A percentile compares a stretch with the other conserved stretches of the same genome.
Evolutionary conservation across 345 rosid genomes (phyloP).

Genomic region (Populus alba): DNA sequence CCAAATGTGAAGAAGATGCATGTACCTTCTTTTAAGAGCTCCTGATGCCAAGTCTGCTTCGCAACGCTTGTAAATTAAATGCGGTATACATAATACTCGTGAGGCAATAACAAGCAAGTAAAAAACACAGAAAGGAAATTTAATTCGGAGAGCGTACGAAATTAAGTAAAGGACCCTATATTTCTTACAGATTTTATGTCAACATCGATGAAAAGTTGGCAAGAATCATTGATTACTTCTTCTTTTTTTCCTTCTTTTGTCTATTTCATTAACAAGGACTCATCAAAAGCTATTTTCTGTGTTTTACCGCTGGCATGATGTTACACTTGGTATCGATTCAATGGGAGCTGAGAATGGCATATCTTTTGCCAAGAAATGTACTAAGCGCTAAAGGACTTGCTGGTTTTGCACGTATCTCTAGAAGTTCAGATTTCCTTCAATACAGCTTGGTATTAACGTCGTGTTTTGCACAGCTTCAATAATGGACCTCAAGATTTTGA

Average conservation of each 20-base stretch:
- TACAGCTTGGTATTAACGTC: too few relatives aligned
- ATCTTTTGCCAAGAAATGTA: slow-evolving; percentile 57
- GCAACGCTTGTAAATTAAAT: slow-evolving; percentile 44
- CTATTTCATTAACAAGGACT: too few relatives aligned
- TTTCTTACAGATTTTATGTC: background rate
- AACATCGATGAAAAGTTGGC: too few relatives aligned
- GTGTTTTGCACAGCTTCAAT: too few relatives aligned
- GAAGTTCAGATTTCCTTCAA: background rate
- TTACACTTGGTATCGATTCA: slow-evolving; percentile 56
- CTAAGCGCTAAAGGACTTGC: slow-evolving; percentile 40
- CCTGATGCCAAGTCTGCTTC: slow-evolving; percentile 60
- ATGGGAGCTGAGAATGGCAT: slow-evolving; percentile 53
- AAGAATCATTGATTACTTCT: too few relatives aligned
- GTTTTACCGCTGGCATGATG: slow-evolving; percentile 35
- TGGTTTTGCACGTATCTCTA: slow-evolving; percentile 29
- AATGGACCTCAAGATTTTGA: too few relatives aligned
- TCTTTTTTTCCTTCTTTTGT: too few relatives aligned
- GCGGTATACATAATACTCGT: slow-evolving; percentile 43
- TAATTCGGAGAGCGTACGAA: too few relatives aligned
- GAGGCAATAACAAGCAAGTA: background rate
- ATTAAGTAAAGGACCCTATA: background rate
- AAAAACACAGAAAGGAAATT: background rate
- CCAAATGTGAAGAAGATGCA: slow-evolving; percentile 69
- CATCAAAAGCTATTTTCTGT: background rate
- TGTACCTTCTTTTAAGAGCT: slow-evolving; percentile 72